A percentile compares a stretch with the other conserved stretches of the same genome.
Conservation (phyloP, 2,329 filamentous ascomycete genomes). For the Trichoderma sp. region DNA sequence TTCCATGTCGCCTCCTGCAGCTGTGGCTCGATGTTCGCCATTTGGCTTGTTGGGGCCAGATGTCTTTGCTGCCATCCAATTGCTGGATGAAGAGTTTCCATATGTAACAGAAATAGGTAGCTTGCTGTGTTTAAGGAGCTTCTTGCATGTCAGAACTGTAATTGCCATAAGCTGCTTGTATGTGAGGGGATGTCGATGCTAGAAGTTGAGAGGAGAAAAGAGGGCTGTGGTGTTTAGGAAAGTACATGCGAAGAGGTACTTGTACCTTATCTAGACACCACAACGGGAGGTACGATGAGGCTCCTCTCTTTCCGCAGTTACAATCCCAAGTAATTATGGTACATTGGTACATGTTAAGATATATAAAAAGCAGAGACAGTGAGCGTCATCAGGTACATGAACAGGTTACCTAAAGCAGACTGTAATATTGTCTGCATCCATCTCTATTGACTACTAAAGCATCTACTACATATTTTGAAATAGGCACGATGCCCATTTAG, state of each 20-base stretch:
- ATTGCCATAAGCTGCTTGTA: not conserved
- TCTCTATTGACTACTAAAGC: not conserved
- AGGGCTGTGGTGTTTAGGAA: not conserved
- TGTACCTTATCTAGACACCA: not conserved
- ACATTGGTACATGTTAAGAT: not conserved
- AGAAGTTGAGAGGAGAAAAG: not conserved
- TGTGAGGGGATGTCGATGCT: not conserved
- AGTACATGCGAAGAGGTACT: not conserved
- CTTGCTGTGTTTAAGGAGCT: not conserved
- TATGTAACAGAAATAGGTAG: not conserved
- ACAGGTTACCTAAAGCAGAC: too few species aligned
- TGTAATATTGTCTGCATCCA: not conserved
- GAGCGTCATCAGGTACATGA: too few species aligned
- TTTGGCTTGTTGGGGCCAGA: not conserved
- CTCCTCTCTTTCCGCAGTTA: not conserved
- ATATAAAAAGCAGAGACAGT: not conserved
- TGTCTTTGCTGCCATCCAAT: not conserved
- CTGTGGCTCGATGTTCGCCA: not conserved
- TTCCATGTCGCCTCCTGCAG: not conserved
- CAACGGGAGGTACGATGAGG: not conserved
- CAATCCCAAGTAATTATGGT: not conserved
- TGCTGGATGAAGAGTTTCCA: not conserved
- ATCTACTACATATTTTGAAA: not conserved
- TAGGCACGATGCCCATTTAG: not conserved
- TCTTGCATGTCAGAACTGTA: not conserved